Percentiles rank a stretch among this genome's conserved stretches.
phyloP scores from a whole-genome alignment of 1,284 basidiomycete genomes.

The Rhodotorula sp. region DNA sequence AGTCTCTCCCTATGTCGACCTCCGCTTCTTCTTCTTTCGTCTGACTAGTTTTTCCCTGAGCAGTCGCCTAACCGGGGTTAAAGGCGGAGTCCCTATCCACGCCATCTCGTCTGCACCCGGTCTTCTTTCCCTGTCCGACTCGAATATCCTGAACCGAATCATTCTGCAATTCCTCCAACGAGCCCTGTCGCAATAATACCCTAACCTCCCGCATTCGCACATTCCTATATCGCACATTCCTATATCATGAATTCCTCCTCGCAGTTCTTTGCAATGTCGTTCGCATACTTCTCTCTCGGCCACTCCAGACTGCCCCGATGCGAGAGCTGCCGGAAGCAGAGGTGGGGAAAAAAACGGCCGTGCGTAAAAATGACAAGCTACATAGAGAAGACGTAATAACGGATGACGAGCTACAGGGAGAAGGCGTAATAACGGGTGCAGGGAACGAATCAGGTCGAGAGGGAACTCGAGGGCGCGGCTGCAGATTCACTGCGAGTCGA shows the following conservation, averaged over 20 bases:
- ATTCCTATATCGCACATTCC: no score
- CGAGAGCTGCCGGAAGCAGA: no score
- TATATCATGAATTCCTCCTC: no score
- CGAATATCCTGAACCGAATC: conserved; percentile 26
- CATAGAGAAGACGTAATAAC: background rate
- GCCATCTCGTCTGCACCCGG: conserved; percentile 16
- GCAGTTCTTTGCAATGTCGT: no score
- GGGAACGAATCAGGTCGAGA: background rate
- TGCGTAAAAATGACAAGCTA: background rate
- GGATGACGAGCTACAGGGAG: background rate
- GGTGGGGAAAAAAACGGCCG: no score
- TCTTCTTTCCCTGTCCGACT: conserved; percentile 23
- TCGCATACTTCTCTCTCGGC: no score
- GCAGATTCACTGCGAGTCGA: background rate
- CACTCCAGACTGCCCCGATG: no score
- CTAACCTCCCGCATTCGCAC: no score
- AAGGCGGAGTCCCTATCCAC: background rate
- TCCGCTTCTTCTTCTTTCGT: background rate
- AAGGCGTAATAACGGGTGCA: background rate
- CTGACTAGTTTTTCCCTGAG: background rate
- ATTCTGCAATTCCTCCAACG: conserved; percentile 14
- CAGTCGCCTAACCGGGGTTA: conserved; percentile 18
- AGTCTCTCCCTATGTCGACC: background rate
- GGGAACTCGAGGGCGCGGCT: background rate
- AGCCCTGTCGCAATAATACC: background rate